Percentiles rank a stretch among this genome's conserved stretches.
Evolutionary conservation across 192 early-diverging fungal genomes (phyloP).

Genomic region (Podila epicladia): DNA sequence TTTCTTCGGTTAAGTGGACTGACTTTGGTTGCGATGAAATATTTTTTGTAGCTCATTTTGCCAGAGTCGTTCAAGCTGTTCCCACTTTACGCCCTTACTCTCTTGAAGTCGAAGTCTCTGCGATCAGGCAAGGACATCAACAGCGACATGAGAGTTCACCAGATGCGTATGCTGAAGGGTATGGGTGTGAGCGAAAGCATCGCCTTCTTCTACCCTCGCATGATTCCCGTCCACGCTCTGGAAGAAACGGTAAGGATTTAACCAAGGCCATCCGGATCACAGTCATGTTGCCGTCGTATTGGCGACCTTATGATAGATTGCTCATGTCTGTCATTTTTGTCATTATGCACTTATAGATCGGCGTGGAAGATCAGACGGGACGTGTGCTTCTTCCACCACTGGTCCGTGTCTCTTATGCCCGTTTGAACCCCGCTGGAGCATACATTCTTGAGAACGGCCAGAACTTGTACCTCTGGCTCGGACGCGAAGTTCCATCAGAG

Average conservation of each 20-base stretch:
- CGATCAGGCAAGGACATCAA: conserved; percentile 75
- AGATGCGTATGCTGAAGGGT: conserved; percentile 82
- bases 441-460: conserved; percentile 91
- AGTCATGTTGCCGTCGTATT: too few relatives aligned
- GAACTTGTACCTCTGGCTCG: conserved; percentile 86
- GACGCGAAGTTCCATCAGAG: conserved; percentile 69
- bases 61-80: conserved; percentile 96
- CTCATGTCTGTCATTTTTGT: not conserved
- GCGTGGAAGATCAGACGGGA: conserved; percentile 34
- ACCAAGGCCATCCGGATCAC: too few relatives aligned
- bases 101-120: conserved; percentile 88
- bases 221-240: conserved; percentile 78
- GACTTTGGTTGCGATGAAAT: not conserved
- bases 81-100: conserved; percentile 88
- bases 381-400: conserved; percentile 71
- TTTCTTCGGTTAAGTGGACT: not conserved
- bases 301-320: too few relatives aligned
- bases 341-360: not conserved
- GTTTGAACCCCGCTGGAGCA: conserved; percentile 79
- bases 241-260: conserved; percentile 3
- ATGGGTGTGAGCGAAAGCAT: conserved; percentile 80
- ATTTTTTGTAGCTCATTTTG: conserved; percentile 77
- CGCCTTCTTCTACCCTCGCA: conserved; percentile 84
- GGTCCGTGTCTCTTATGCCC: conserved; percentile 79
- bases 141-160: conserved; percentile 83